Conservation (phyloP, 129 eudicot genomes). For the Saposhnikovia divaricata region DNA sequence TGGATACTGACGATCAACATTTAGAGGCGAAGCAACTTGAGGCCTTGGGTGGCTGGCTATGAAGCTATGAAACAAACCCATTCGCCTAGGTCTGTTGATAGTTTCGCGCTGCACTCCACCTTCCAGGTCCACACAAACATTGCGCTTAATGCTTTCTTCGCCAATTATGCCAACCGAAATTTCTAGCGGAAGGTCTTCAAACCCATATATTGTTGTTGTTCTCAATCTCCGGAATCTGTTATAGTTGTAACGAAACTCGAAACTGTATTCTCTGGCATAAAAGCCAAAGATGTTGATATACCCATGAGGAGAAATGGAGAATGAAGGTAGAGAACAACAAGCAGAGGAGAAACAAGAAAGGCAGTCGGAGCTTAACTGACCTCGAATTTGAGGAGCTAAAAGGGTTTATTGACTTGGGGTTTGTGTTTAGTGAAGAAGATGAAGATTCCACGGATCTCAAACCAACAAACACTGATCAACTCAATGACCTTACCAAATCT, state of each 20-base stretch:
- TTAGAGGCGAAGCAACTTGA: slow-evolving; percentile 2
- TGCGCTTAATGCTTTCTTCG: slow-evolving; percentile 22
- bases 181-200: slow-evolving; percentile 38
- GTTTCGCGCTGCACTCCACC: slow-evolving; percentile 15
- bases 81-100: slow-evolving; percentile 14
- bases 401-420: slow-evolving; percentile 32
- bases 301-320: background rate
- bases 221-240: slow-evolving; percentile 7
- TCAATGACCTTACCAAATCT: too few species aligned
- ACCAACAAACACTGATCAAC: too few species aligned
- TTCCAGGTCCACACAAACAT: slow-evolving; percentile 29
- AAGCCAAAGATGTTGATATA: too few species aligned
- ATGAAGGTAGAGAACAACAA: background rate
- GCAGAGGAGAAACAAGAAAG: slow-evolving; percentile 8
- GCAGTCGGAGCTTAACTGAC: slow-evolving; percentile 20
- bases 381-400: slow-evolving; percentile 26
- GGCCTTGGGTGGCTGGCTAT: slow-evolving; percentile 11
- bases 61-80: slow-evolving; percentile 14
- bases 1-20: slow-evolving; percentile 15
- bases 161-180: slow-evolving; percentile 40
- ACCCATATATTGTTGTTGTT: slow-evolving; percentile 30
- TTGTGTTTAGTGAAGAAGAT: too few species aligned
- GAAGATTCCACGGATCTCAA: too few species aligned
- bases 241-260: slow-evolving; percentile 7
- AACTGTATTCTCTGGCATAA: slow-evolving; percentile 18